Percentiles rank a stretch among this genome's conserved stretches.
These are phyloP conservation scores for Pleurozium schreberi DNA, from an alignment of 225 moss, liverwort and hornwort species.

Conservation along the genomic window DNA sequence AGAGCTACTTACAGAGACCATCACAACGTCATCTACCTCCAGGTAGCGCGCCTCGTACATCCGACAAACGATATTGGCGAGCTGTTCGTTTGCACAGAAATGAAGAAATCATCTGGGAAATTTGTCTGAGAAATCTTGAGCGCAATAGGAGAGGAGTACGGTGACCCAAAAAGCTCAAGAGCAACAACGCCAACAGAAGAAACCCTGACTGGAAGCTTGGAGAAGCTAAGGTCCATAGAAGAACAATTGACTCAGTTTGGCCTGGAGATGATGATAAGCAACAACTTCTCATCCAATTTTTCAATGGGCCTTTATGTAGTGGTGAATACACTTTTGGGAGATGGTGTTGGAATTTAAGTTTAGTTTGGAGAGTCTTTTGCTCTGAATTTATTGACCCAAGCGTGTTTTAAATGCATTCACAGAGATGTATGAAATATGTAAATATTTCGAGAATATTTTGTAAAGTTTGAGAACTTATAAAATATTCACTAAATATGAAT, in stretches of 20 bases:
- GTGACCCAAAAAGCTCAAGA: background rate
- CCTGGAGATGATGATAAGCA: background rate
- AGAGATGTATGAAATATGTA: too few relatives aligned
- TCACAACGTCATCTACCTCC: constrained; percentile 92
- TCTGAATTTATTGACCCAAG: too few relatives aligned
- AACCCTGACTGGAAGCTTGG: background rate
- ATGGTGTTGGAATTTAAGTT: background rate
- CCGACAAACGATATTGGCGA: constrained; percentile 63
- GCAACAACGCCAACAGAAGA: background rate
- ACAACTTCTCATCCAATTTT: background rate
- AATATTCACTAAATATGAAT: too few relatives aligned
- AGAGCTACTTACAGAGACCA: constrained; percentile 61
- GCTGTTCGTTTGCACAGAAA: background rate
- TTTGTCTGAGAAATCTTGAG: background rate
- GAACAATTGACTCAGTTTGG: background rate
- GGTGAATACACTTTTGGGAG: background rate
- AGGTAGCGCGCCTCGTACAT: constrained; percentile 94
- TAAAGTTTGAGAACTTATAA: too few relatives aligned
- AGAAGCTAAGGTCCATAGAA: background rate
- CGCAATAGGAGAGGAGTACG: background rate
- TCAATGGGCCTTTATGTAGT: too few relatives aligned
- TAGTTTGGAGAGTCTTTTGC: too few relatives aligned
- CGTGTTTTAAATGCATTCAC: too few relatives aligned
- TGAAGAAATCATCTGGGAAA: background rate
- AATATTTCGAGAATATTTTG: too few relatives aligned